A percentile compares a stretch with the other conserved stretches of the same genome.
These are phyloP conservation scores for Polyporus arcularius DNA, from an alignment of 768 basidiomycete genomes.

Conservation along the genomic window DNA sequence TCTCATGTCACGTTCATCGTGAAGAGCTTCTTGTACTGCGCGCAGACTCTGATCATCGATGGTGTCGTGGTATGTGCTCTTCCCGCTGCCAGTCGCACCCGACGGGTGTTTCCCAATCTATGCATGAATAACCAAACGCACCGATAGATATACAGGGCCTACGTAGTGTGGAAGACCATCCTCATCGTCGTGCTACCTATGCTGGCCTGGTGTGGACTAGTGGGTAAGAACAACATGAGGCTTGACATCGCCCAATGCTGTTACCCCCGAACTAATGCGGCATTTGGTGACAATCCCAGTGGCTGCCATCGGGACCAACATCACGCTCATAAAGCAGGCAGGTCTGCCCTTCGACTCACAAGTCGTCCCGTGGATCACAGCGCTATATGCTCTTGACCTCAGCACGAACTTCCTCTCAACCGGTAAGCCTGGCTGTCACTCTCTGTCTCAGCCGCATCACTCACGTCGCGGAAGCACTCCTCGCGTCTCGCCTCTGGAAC, in stretches of 20 bases:
- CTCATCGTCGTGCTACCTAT: neutral
- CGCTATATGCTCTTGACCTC: slow-evolving; percentile 33
- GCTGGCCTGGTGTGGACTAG: neutral
- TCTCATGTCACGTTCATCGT: slow-evolving; percentile 9
- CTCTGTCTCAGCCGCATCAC: too few relatives aligned
- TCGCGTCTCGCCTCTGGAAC: slow-evolving; percentile 9
- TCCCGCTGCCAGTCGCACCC: neutral
- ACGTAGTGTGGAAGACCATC: slow-evolving; percentile 2
- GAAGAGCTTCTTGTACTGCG: slow-evolving; percentile 4
- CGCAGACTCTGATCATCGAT: slow-evolving; percentile 17
- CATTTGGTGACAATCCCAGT: slow-evolving; percentile 5
- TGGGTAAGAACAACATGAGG: slow-evolving; percentile 4
- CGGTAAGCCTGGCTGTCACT: neutral
- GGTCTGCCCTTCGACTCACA: slow-evolving; percentile 28
- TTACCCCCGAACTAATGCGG: neutral
- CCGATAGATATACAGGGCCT: slow-evolving; percentile 13
- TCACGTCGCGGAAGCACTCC: neutral
- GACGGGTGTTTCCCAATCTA: neutral
- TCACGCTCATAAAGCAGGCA: slow-evolving; percentile 6
- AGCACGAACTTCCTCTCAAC: slow-evolving; percentile 7
- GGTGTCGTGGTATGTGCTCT: slow-evolving; percentile 21
- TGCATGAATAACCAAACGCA: neutral
- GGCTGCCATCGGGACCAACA: slow-evolving; percentile 20
- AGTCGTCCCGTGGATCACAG: slow-evolving; percentile 35
- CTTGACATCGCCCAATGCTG: neutral